Conservation (phyloP, 805 yeast species). For the Tetrapisispora iriomotensis region DNA sequence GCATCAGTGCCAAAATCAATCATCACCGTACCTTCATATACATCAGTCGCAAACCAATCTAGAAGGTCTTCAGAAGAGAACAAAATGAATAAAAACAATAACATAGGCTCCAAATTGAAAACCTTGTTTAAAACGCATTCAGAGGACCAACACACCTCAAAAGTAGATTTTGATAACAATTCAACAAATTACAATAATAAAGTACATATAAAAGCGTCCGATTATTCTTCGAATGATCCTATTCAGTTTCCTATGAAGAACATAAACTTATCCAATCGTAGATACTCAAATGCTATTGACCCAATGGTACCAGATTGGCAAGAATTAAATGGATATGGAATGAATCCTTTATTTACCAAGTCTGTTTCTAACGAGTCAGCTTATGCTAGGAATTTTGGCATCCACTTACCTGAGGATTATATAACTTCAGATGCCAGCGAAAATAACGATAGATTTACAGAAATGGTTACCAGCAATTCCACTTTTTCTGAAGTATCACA, state of each 20-base stretch:
- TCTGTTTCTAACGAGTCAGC: too few relatives aligned
- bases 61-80: neutral
- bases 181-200: too few relatives aligned
- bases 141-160: neutral
- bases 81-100: neutral
- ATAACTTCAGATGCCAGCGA: too few relatives aligned
- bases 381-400: too few relatives aligned
- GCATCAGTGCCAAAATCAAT: neutral
- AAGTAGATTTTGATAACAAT: neutral
- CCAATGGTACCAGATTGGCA: neutral
- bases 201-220: neutral
- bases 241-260: too few relatives aligned
- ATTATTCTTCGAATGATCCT: neutral
- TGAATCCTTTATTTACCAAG: neutral
- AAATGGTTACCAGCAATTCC: neutral
- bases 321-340: neutral
- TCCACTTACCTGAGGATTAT: too few relatives aligned
- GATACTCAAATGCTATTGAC: neutral
- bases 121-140: slow-evolving; percentile 1
- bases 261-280: too few relatives aligned
- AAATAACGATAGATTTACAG: neutral
- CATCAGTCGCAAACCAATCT: neutral
- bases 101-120: slow-evolving; percentile 1
- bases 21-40: neutral
- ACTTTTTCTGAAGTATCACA: neutral